Conservation (phyloP, 495 filamentous ascomycete species). For the Penicillium bovifimosum region DNA sequence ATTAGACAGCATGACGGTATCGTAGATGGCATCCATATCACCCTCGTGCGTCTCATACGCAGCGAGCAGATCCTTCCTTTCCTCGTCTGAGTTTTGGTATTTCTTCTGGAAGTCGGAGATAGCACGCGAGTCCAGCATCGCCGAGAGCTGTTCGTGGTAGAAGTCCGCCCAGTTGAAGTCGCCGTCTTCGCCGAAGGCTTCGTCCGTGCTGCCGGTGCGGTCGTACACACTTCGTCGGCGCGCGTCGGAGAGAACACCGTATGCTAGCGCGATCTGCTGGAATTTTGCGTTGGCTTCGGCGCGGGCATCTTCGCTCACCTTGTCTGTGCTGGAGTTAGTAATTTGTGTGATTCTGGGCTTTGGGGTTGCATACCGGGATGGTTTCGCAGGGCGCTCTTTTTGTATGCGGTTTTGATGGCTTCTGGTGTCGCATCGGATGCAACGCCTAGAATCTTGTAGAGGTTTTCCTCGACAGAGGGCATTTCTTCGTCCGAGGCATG, state of each 20-base stretch:
- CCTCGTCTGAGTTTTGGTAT: conserved; percentile 87
- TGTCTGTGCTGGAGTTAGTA: conserved; percentile 47
- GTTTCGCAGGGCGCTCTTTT: conserved; percentile 79
- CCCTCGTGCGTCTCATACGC: conserved; percentile 68
- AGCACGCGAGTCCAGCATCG: conserved; percentile 60
- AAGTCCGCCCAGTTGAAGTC: conserved; percentile 89
- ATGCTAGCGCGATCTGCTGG: conserved; percentile 87
- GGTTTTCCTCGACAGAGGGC: conserved; percentile 59
- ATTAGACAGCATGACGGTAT: conserved; percentile 78
- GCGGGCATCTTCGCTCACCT: conserved; percentile 58
- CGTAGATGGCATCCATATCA: conserved; percentile 69
- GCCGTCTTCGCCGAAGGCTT: conserved; percentile 65
- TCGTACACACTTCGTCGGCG: conserved; percentile 79
- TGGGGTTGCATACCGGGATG: conserved; percentile 67
- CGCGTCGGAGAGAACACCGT: conserved; percentile 82
- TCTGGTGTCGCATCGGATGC: conserved; percentile 61
- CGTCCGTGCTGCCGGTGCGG: conserved; percentile 76
- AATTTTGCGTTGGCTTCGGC: conserved; percentile 70
- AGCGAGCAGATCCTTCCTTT: conserved; percentile 66
- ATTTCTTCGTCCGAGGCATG: conserved; percentile 23
- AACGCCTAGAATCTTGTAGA: conserved; percentile 82
- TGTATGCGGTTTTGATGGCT: conserved; percentile 93
- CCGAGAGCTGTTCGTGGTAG: conserved; percentile 73
- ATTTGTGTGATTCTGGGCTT: not conserved
- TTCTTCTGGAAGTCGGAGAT: conserved; percentile 65